Evolutionary conservation across 169 alveolate species (phyloP).

Genomic region (Amoebophrya sp.): DNA sequence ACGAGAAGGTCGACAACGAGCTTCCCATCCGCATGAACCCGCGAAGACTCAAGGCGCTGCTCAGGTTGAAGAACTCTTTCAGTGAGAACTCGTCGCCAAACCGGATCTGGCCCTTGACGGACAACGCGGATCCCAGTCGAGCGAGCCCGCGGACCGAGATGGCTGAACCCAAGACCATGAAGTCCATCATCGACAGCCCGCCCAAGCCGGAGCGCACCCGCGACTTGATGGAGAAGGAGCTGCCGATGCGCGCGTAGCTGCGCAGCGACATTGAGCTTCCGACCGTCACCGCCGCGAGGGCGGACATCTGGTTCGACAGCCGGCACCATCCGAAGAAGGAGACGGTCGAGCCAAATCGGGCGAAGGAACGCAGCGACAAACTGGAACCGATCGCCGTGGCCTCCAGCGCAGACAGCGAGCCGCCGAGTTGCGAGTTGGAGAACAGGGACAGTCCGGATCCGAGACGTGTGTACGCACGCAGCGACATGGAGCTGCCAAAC

Average conservation of each 20-base stretch:
- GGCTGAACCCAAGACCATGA: neutral
- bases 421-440: neutral
- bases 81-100: neutral
- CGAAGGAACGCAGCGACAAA: neutral
- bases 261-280: constrained; percentile 13
- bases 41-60: neutral
- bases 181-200: constrained; percentile 21
- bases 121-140: neutral
- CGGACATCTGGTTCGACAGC: neutral
- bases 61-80: neutral
- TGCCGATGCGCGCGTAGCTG: constrained; percentile 14
- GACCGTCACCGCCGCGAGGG: neutral
- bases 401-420: neutral
- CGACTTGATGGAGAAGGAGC: neutral
- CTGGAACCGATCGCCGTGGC: neutral
- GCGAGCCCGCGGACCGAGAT: neutral
- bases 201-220: neutral
- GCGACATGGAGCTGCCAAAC: constrained; percentile 3
- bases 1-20: neutral
- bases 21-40: neutral
- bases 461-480: neutral
- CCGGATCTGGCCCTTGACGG: constrained; percentile 5
- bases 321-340: constrained; percentile 1
- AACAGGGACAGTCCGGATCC: neutral
- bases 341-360: constrained; percentile 4